Conservation (phyloP, 495 filamentous ascomycete species). For the Monascus purpureus region DNA sequence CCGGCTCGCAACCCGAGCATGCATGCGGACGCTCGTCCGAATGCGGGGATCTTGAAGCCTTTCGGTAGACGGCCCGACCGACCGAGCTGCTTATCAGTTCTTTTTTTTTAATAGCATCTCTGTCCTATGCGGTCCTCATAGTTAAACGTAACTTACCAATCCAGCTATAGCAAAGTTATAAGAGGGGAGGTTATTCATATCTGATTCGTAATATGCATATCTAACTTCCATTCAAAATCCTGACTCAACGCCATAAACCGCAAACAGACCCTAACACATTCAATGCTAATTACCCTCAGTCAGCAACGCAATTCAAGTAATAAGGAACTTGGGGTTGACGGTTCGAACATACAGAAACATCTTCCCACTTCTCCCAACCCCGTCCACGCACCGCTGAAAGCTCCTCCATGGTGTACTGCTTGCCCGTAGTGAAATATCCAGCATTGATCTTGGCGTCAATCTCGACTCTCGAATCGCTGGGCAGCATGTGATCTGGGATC, state of each 20-base stretch:
- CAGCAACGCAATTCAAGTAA: too few species aligned
- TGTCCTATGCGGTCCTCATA: too few species aligned
- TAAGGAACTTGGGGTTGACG: neutral
- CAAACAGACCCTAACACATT: too few species aligned
- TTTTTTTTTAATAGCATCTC: too few species aligned
- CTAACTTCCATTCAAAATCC: too few species aligned
- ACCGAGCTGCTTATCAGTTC: neutral
- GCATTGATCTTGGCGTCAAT: conserved; percentile 98
- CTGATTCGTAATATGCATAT: neutral
- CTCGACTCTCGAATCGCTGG: conserved; percentile 87
- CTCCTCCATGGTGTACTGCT: conserved; percentile 78
- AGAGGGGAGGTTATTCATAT: neutral
- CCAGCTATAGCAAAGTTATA: too few species aligned
- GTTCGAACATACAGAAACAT: conserved; percentile 35
- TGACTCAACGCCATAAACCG: too few species aligned
- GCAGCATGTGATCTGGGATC: conserved; percentile 88
- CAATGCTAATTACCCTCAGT: too few species aligned
- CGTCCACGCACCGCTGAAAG: conserved; percentile 72
- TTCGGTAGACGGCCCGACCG: neutral
- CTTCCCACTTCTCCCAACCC: conserved; percentile 74
- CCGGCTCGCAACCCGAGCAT: too few species aligned
- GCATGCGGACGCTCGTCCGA: too few species aligned
- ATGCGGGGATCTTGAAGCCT: neutral
- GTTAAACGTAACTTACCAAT: too few species aligned
- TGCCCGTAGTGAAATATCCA: conserved; percentile 89